Evolutionary conservation across 2,329 filamentous ascomycete species (phyloP), one percentile per base, ranked within the genome.

Genomic region (Cladosporium sp.): DNA sequence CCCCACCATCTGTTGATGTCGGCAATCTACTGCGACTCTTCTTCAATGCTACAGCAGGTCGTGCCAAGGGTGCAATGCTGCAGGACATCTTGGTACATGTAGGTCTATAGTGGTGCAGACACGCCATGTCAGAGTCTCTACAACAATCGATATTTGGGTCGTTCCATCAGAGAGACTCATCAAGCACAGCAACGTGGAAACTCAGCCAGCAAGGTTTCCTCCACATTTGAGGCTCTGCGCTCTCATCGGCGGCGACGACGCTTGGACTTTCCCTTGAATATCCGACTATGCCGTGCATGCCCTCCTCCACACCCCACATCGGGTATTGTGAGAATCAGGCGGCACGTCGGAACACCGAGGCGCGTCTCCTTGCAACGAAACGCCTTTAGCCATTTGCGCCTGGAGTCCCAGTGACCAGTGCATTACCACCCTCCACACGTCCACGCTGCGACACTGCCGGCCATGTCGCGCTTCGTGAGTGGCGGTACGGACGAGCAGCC

Each of bases 391-490:
- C 48, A 51, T 37, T 39, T 25, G 15, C 19, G 6, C 7, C 42
- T n/a, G 20, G 42, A 9, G 22, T 3, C 17, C 42, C 20, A 25
- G 42, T 45, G 42, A 45, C 42, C 42, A 45, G 42, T 28, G 22
- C 25, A 45, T 45, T 28, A 45, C 42, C 42, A 45, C 42, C 13
- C 20, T 24, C 42, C 42, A 28, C 45, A 25, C 19, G n/a, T n/a
- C 45, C 45, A 50, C 47, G 15, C 47, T n/a, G 5, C 32, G 35
- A 22, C 47, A 37, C 47, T 50, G 20, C 47, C 36, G 48, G 48
- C 8, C 20, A 78, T 80, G 71, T 80, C 78, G 22, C 77, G 78
- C 51, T 82, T 82, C 65, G 76, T 82, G 35, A 78, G 78, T 39
- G 79, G 75, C n/a, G 78, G 78, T 28, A 78, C 74, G 1, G 78